These are phyloP conservation scores for Eucalyptus regnans DNA, from an alignment of 345 rosid species.

Conservation along the genomic window DNA sequence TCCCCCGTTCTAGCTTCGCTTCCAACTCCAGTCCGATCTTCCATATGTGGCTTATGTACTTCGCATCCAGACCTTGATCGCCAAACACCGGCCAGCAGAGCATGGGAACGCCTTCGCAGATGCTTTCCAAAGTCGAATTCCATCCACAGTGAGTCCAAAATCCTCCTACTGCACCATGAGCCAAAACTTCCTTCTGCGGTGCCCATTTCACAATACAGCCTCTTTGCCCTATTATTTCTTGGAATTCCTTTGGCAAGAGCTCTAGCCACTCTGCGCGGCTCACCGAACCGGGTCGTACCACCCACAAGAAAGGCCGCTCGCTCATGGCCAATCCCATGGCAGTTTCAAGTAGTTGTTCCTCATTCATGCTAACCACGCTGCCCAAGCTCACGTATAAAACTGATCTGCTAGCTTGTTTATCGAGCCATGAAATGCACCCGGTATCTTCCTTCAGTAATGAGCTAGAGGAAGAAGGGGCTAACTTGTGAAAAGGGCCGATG, in stretches of 20 bases:
- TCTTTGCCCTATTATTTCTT: neutral
- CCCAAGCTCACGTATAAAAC: slow-evolving; percentile 16
- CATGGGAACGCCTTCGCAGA: slow-evolving; percentile 8
- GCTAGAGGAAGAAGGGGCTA: neutral
- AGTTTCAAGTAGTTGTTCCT: slow-evolving; percentile 2
- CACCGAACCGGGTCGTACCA: slow-evolving; percentile 5
- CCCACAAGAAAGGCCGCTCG: slow-evolving; percentile 17
- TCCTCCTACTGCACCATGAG: slow-evolving; percentile 9
- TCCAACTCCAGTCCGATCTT: slow-evolving; percentile 1
- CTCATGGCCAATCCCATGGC: slow-evolving; percentile 14
- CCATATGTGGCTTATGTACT: slow-evolving; percentile 4
- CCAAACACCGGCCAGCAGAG: slow-evolving; percentile 4
- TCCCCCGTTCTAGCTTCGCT: neutral
- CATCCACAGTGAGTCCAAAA: slow-evolving; percentile 22
- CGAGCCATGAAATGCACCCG: slow-evolving; percentile 11
- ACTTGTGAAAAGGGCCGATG: slow-evolving; percentile 9
- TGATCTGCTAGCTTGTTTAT: neutral
- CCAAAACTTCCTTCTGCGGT: slow-evolving; percentile 12
- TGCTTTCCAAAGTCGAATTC: slow-evolving; percentile 11
- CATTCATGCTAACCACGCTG: slow-evolving; percentile 7
- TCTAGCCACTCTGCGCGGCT: neutral
- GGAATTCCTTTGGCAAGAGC: neutral
- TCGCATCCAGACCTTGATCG: slow-evolving; percentile 3
- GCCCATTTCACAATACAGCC: slow-evolving; percentile 20
- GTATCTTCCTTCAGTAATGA: slow-evolving; percentile 1